phyloP scores from a whole-genome alignment of 768 basidiomycete species.

The Phanerodontia chrysosporium region DNA sequence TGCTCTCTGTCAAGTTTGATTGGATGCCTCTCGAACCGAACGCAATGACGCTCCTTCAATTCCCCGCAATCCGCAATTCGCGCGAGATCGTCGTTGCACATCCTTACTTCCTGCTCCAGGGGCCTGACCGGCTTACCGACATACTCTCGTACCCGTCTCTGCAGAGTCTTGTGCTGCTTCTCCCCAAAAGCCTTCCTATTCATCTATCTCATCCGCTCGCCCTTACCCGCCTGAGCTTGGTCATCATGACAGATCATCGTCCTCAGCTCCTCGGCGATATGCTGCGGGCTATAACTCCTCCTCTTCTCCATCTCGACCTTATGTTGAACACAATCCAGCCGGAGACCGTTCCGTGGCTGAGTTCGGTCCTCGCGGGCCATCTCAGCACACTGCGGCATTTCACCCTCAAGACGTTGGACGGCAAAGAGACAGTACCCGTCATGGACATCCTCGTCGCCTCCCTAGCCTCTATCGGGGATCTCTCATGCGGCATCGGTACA shows the following conservation, averaged over 20 bases:
- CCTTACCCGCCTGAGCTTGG: not conserved
- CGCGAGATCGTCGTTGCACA: not conserved
- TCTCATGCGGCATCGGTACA: not conserved
- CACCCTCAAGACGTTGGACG: not conserved
- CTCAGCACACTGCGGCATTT: not conserved
- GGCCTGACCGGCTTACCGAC: not conserved
- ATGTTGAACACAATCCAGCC: not conserved
- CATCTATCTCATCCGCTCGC: not conserved
- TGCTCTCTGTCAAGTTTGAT: not conserved
- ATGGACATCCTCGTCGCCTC: not conserved
- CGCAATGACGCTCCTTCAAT: not conserved
- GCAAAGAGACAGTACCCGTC: not conserved
- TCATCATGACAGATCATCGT: not conserved
- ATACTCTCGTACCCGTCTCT: not conserved
- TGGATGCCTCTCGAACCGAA: too few relatives aligned
- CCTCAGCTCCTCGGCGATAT: not conserved
- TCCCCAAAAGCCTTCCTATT: not conserved
- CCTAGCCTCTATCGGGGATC: not conserved
- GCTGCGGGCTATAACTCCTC: not conserved
- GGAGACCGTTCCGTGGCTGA: not conserved
- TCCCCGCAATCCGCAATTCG: not conserved
- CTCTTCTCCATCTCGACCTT: not conserved
- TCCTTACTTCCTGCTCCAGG: not conserved
- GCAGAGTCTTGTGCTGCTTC: not conserved
- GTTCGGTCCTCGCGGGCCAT: not conserved